A percentile compares a stretch with the other conserved stretches of the same genome.
Conservation (phyloP, 371 early-diverging fungal species). For the Mucor piriformis region DNA sequence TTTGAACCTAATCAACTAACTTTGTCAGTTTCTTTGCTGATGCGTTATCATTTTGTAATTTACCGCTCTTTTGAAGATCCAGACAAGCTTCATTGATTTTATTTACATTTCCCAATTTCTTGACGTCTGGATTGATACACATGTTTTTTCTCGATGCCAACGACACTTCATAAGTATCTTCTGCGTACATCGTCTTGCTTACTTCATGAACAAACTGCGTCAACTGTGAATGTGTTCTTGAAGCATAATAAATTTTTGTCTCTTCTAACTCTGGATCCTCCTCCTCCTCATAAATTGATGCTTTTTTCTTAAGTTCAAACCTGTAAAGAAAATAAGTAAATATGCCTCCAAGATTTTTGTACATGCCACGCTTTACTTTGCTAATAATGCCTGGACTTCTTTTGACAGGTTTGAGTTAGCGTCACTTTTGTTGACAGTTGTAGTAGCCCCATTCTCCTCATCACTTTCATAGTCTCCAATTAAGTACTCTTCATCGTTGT, state of each 20-base stretch:
- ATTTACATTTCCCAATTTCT: constrained; percentile 47
- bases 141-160: constrained; percentile 86
- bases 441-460: constrained; percentile 34
- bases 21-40: too few relatives aligned
- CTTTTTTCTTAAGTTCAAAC: constrained; percentile 16
- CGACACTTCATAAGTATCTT: constrained; percentile 64
- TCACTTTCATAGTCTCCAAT: constrained; percentile 73
- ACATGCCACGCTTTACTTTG: constrained; percentile 38
- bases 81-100: constrained; percentile 80
- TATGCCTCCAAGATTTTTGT: background rate
- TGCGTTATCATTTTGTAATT: background rate
- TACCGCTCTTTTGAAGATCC: constrained; percentile 70
- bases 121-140: constrained; percentile 78
- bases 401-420: constrained; percentile 45
- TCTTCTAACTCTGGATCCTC: constrained; percentile 30
- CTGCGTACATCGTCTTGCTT: constrained; percentile 75
- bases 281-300: constrained; percentile 11
- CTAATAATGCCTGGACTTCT: constrained; percentile 58
- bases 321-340: constrained; percentile 8
- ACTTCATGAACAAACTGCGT: constrained; percentile 90
- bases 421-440: background rate
- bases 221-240: constrained; percentile 94
- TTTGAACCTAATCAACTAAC: constrained; percentile 18
- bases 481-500: constrained; percentile 56
- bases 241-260: constrained; percentile 72